These are phyloP conservation scores for Lactarius evosmus DNA, from an alignment of 768 basidiomycete species.

Conservation along the genomic window DNA sequence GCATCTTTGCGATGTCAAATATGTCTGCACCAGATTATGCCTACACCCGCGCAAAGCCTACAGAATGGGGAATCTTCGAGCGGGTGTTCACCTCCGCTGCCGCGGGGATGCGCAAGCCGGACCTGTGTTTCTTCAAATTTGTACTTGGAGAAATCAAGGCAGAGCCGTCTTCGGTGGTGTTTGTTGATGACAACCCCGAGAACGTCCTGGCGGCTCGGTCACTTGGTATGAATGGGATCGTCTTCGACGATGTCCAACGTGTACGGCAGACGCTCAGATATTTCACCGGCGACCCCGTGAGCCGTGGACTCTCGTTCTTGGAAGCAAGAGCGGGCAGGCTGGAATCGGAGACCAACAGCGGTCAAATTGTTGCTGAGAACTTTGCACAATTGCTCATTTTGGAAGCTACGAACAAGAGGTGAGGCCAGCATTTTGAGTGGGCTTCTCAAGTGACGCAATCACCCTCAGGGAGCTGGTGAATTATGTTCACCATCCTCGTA, in stretches of 20 bases:
- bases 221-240: slow-evolving; percentile 52
- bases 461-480: slow-evolving; percentile 44
- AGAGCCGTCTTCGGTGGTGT: slow-evolving; percentile 47
- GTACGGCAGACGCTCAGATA: slow-evolving; percentile 49
- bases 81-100: slow-evolving; percentile 50
- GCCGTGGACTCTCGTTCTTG: no score
- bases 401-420: slow-evolving; percentile 49
- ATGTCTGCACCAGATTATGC: slow-evolving; percentile 54
- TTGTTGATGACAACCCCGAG: slow-evolving; percentile 59
- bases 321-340: slow-evolving; percentile 40
- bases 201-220: slow-evolving; percentile 57
- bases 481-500: slow-evolving; percentile 37
- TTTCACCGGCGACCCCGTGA: no score
- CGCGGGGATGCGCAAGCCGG: slow-evolving; percentile 54
- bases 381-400: slow-evolving; percentile 58
- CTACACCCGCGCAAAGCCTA: slow-evolving; percentile 43
- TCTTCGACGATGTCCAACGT: slow-evolving; percentile 42
- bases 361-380: slow-evolving; percentile 46
- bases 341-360: slow-evolving; percentile 45
- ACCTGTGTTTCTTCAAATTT: slow-evolving; percentile 50
- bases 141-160: slow-evolving; percentile 45
- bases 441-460: not conserved
- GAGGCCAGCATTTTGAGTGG: slow-evolving; percentile 24
- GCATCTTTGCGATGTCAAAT: slow-evolving; percentile 57
- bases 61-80: slow-evolving; percentile 50